Percentiles rank a stretch among this genome's conserved stretches.
These are phyloP conservation scores for Fraxinus angustifolia DNA, from an alignment of 305 asterid species.

Conservation along the genomic window DNA sequence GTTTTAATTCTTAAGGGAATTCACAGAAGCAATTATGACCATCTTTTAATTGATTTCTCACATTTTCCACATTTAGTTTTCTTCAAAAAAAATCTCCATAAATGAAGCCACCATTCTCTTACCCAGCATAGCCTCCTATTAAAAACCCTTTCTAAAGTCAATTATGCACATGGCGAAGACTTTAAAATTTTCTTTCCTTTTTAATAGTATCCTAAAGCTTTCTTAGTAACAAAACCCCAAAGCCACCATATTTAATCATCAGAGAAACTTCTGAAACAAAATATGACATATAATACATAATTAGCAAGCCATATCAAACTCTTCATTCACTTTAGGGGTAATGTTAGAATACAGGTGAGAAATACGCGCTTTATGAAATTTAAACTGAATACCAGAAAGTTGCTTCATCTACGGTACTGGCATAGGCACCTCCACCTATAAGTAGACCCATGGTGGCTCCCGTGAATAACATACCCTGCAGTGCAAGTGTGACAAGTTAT, in stretches of 20 bases:
- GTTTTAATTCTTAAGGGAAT: not conserved
- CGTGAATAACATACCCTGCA: conserved; percentile 87
- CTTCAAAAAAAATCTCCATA: not conserved
- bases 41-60: not conserved
- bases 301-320: not conserved
- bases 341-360: conserved; percentile 1
- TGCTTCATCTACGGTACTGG: conserved; percentile 97
- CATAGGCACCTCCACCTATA: conserved; percentile 97
- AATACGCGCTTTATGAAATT: conserved; percentile 9
- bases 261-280: not conserved
- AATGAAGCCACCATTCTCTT: not conserved
- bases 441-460: conserved; percentile 84
- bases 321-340: conserved; percentile 5
- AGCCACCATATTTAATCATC: not conserved
- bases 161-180: not conserved
- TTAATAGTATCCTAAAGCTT: not conserved
- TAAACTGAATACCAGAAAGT: conserved; percentile 72
- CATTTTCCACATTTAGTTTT: not conserved
- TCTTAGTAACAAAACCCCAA: not conserved
- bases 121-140: not conserved
- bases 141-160: not conserved
- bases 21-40: not conserved
- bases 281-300: conserved; percentile 6
- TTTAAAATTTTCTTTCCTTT: not conserved
- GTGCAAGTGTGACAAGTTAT: conserved; percentile 21